Base-by-base conservation (phyloP, 2,329 filamentous ascomycete genomes). In the Exophiala sp. region DNA sequence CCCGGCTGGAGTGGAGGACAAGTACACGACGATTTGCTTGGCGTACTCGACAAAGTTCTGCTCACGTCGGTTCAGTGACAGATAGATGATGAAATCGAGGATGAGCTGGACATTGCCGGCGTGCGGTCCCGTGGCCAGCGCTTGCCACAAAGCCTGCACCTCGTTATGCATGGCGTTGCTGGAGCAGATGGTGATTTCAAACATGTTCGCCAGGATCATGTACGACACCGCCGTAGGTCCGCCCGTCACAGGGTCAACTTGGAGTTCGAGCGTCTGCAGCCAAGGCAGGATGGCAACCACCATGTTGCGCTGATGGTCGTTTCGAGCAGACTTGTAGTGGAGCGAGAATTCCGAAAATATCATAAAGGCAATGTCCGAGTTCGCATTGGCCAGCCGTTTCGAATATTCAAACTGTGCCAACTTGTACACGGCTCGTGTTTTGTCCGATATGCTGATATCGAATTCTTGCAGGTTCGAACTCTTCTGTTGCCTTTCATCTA, bases 41-140 rank as follows among this genome's bases (percentile, higher is more conserved):
- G 91, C 91, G 64, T 94, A 95, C 60, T 96, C 88, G 48, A 98
- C 91, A 66, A 96, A 98, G 61, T 96, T 97, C 63, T 98, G 93
- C 66, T 98, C 94, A 42, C 91, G 83, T 24, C 91, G 83, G 62
- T 98, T 93, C 9, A 98, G 73, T 60, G 93, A 98, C 3, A 97
- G 78, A 22, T 83, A 83, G 68, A 98, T 97, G 67, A 98, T 93
- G 64, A 98, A 98, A 65, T 97, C 90, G 1, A 98, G 78, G 10
- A 97, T 87, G 27, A 98, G 74, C 48, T 94, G 88, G 9, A 98
- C 93, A 62, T 98, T 98, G 16, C 90, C 91, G 7, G 83, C 87
- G 66, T 96, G 86, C 0, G 90, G 90, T 0, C 93, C 91, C 0
- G 90, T 95, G 0, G 91, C 91, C 39, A 98, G 76, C 2, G 93